These are phyloP conservation scores for Eragrostis nindensis DNA, from an alignment of 176 grass and related monocot species.

Conservation along the genomic window DNA sequence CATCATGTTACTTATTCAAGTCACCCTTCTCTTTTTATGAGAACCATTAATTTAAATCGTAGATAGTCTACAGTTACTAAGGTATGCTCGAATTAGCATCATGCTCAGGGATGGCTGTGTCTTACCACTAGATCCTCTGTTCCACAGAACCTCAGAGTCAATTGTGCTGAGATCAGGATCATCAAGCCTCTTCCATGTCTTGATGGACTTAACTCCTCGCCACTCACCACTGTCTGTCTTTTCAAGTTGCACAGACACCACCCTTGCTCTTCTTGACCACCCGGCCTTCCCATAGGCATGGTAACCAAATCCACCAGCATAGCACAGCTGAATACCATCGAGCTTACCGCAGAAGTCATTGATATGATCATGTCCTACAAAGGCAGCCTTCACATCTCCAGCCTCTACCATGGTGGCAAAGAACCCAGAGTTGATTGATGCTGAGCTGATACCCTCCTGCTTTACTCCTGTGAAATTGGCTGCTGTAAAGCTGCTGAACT, in stretches of 20 bases:
- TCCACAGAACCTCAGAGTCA: slow-evolving; percentile 89
- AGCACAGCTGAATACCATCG: slow-evolving; percentile 76
- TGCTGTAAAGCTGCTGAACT: slow-evolving; percentile 68
- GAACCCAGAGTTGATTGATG: slow-evolving; percentile 92
- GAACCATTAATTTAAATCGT: neutral
- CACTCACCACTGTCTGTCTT: slow-evolving; percentile 65
- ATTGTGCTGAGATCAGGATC: slow-evolving; percentile 77
- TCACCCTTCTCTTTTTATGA: too few relatives aligned
- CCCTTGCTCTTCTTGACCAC: slow-evolving; percentile 90
- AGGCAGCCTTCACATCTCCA: slow-evolving; percentile 85
- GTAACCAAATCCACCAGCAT: slow-evolving; percentile 96
- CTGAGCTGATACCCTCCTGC: slow-evolving; percentile 85
- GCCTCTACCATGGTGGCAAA: slow-evolving; percentile 86
- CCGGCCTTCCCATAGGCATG: slow-evolving; percentile 95
- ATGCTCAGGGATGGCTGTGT: slow-evolving; percentile 2
- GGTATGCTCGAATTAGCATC: slow-evolving; percentile 1
- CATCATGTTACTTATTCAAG: slow-evolving; percentile 4
- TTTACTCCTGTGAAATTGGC: slow-evolving; percentile 81
- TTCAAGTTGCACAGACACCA: slow-evolving; percentile 80
- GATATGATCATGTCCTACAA: slow-evolving; percentile 85
- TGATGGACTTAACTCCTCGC: slow-evolving; percentile 89
- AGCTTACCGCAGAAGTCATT: slow-evolving; percentile 94
- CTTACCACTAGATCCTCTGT: slow-evolving; percentile 71
- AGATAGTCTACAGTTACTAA: neutral
- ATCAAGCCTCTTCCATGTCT: slow-evolving; percentile 96